These are phyloP conservation scores for Dichotomopilus funicola DNA, from an alignment of 2,329 filamentous ascomycete species.

Conservation along the genomic window DNA sequence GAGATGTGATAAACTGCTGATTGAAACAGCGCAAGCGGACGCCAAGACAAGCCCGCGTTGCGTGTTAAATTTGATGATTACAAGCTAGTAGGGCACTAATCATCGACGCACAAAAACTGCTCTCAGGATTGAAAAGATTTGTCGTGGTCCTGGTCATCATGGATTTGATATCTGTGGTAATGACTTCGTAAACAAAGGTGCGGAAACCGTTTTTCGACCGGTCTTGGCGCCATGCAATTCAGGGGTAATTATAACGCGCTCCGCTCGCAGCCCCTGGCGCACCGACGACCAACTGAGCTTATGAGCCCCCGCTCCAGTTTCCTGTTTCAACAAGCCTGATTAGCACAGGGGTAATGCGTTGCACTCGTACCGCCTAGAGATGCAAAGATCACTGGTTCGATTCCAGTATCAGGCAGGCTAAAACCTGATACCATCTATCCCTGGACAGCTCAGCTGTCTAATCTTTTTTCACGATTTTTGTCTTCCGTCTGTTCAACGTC, in stretches of 20 bases:
- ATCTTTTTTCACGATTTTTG: not conserved
- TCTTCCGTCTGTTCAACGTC: not conserved
- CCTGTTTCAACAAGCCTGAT: not conserved
- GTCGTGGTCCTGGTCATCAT: no score
- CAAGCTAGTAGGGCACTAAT: no score
- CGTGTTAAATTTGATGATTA: no score
- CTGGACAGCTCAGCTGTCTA: not conserved
- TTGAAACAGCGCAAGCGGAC: no score
- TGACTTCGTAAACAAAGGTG: no score
- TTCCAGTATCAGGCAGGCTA: slow-evolving; percentile 7
- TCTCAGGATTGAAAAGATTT: no score
- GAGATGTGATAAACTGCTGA: no score
- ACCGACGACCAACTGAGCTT: not conserved
- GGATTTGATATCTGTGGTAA: no score
- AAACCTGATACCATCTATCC: not conserved
- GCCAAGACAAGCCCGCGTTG: no score
- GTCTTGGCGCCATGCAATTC: no score
- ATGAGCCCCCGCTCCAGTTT: not conserved
- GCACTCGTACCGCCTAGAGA: slow-evolving; percentile 10
- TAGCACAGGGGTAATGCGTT: slow-evolving; percentile 12
- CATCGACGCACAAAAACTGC: no score
- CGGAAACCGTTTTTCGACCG: no score
- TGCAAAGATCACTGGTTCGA: slow-evolving; percentile 13
- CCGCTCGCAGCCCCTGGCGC: not conserved
- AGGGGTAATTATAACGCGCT: not conserved